phyloP scores from a whole-genome alignment of 129 eudicot species.

The Flaveria bidentis region DNA sequence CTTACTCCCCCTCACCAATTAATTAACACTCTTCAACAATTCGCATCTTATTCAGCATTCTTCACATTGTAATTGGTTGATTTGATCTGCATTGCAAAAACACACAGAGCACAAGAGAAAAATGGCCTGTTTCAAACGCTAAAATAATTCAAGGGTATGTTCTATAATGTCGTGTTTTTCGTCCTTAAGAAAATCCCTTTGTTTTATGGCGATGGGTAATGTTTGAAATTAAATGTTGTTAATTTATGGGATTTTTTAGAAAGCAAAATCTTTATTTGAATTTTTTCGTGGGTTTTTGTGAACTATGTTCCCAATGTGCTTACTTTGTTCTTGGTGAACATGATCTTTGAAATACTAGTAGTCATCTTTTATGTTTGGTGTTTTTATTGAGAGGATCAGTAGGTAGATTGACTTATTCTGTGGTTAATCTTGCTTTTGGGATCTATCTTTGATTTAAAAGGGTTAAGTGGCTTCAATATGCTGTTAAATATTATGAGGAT shows the following conservation, averaged over 20 bases:
- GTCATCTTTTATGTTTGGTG: neutral
- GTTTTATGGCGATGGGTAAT: neutral
- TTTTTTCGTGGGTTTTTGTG: constrained; percentile 7
- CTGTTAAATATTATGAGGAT: neutral
- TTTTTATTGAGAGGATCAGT: too few species aligned
- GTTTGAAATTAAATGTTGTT: neutral
- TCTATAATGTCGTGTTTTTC: neutral
- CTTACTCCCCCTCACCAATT: constrained; percentile 27
- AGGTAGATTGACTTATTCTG: constrained; percentile 14
- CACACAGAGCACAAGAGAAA: constrained; percentile 15
- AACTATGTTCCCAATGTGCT: constrained; percentile 14
- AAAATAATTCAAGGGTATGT: constrained; percentile 38
- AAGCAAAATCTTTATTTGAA: neutral
- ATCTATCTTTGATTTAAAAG: constrained; percentile 10
- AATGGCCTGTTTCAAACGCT: constrained; percentile 20
- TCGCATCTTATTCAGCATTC: neutral
- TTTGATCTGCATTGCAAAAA: constrained; percentile 38
- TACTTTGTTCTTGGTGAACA: constrained; percentile 3
- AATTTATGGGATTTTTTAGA: neutral
- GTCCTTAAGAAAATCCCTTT: neutral
- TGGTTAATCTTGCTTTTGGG: constrained; percentile 13
- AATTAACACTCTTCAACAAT: constrained; percentile 15
- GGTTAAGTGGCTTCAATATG: constrained; percentile 2
- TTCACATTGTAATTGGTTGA: constrained; percentile 26
- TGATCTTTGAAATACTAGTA: neutral